A percentile compares a stretch with the other conserved stretches of the same genome.
Conservation (phyloP, 148 eudicot species). For the Rhododendron ferrugineum region DNA sequence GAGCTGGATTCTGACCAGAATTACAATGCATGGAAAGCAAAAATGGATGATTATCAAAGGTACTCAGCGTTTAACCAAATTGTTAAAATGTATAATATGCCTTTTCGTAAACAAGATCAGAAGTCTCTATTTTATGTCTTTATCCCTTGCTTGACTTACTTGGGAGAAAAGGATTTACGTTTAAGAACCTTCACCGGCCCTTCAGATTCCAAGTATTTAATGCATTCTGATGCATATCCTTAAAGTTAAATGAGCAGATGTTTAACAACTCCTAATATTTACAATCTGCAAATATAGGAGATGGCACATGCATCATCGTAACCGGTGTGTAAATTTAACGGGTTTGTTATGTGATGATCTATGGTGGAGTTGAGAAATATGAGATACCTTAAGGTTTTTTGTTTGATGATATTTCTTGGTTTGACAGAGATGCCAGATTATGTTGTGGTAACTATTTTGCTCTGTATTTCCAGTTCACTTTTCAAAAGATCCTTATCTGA, state of each 20-base stretch:
- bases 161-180: neutral
- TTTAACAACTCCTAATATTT: neutral
- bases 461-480: constrained; percentile 35
- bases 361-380: neutral
- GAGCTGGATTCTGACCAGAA: constrained; percentile 54
- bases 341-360: neutral
- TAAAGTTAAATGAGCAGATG: neutral
- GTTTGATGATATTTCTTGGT: constrained; percentile 2
- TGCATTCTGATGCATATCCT: neutral
- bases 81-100: neutral
- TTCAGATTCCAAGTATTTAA: neutral
- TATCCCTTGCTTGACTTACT: neutral
- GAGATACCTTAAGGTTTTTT: neutral
- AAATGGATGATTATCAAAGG: constrained; percentile 47
- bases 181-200: neutral
- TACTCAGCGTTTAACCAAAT: constrained; percentile 14
- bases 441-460: constrained; percentile 5
- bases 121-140: neutral
- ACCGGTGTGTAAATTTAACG: neutral
- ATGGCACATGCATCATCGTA: neutral
- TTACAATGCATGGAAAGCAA: constrained; percentile 31
- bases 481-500: constrained; percentile 79
- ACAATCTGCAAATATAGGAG: neutral
- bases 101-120: neutral
- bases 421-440: neutral